These are phyloP conservation scores for Tuber microsphaerosporum DNA, from an alignment of 495 filamentous ascomycete species.

Conservation along the genomic window DNA sequence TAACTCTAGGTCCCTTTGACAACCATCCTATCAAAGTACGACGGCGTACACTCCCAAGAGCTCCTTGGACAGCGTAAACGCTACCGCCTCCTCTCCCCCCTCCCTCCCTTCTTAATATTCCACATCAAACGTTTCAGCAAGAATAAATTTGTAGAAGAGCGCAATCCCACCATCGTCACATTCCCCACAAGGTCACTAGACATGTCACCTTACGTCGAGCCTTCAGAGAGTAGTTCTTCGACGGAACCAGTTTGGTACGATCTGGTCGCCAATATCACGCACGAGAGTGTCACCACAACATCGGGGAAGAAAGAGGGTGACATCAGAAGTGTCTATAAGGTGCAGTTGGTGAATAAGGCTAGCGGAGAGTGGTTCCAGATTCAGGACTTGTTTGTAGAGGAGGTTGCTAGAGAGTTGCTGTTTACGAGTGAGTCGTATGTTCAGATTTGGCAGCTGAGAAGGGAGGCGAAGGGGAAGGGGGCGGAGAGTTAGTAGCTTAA, in stretches of 20 bases:
- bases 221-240: conserved; percentile 56
- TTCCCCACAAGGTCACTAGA: conserved; percentile 79
- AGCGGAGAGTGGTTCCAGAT: conserved; percentile 77
- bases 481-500: conserved; percentile 42
- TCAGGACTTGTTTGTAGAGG: conserved; percentile 89
- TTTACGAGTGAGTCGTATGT: conserved; percentile 89
- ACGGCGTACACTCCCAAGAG: conserved; percentile 80
- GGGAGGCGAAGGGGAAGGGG: conserved; percentile 45
- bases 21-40: conserved; percentile 87
- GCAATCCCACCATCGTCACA: conserved; percentile 96
- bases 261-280: conserved; percentile 89
- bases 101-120: conserved; percentile 86
- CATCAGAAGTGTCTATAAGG: conserved; percentile 76
- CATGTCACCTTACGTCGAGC: conserved; percentile 79
- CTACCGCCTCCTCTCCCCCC: conserved; percentile 83
- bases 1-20: conserved; percentile 61
- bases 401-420: conserved; percentile 73
- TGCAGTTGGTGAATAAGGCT: conserved; percentile 56
- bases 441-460: conserved; percentile 92
- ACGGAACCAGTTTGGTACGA: conserved; percentile 93
- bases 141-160: conserved; percentile 92
- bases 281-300: conserved; percentile 69
- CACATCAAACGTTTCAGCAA: conserved; percentile 94
- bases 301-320: conserved; percentile 45
- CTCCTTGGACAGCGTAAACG: conserved; percentile 75